These are phyloP conservation scores for Fusarium siculi DNA, from an alignment of 2,329 filamentous ascomycete genomes.

Conservation along the genomic window DNA sequence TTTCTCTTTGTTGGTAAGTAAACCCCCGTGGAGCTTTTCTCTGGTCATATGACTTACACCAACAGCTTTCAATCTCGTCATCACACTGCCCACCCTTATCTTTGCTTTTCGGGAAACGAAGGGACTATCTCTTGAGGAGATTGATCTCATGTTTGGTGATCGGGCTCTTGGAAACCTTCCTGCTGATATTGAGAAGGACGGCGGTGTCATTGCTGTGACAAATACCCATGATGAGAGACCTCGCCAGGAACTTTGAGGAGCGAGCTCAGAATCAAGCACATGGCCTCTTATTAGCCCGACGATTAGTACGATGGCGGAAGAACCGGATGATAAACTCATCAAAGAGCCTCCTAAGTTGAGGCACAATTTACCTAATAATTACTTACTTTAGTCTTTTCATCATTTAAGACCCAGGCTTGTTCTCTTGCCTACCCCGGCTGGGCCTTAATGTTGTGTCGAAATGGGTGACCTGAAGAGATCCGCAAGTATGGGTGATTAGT, in stretches of 20 bases:
- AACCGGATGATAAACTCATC: no score
- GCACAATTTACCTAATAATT: no score
- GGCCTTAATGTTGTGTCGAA: no score
- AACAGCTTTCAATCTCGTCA: constrained; percentile 47
- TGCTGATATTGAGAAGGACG: constrained; percentile 41
- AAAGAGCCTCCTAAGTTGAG: no score
- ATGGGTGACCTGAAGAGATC: no score
- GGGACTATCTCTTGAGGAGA: constrained; percentile 63
- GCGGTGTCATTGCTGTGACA: constrained; percentile 14
- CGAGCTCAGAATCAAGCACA: no score
- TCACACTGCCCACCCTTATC: constrained; percentile 54
- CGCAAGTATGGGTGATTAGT: no score
- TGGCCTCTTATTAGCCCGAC: no score
- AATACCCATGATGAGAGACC: constrained; percentile 28
- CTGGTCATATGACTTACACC: constrained; percentile 47
- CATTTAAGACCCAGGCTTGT: no score
- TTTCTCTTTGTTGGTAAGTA: constrained; percentile 49
- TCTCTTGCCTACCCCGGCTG: no score
- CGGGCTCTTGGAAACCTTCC: constrained; percentile 41
- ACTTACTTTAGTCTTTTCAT: no score
- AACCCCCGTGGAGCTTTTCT: constrained; percentile 45
- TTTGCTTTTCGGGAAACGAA: constrained; percentile 65
- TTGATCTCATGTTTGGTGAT: constrained; percentile 62
- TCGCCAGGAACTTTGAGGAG: background rate
- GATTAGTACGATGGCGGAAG: no score